phyloP scores from a whole-genome alignment of 2,329 filamentous ascomycete species.

The Aureobasidium melanogenum region DNA sequence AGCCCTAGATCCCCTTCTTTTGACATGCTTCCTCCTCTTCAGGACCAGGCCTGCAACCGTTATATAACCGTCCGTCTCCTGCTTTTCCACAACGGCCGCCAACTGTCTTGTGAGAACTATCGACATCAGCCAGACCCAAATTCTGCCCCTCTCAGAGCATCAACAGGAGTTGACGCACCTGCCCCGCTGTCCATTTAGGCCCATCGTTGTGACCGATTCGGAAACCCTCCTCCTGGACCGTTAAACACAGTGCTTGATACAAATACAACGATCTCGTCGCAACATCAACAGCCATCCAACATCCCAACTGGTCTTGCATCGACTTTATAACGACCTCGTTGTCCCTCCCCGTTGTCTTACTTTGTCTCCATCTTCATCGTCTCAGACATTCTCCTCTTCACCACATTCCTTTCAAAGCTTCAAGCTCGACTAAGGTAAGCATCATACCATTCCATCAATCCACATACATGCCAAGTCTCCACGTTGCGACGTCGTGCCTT shows the following conservation, averaged over 20 bases:
- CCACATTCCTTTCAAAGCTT: conserved; percentile 10
- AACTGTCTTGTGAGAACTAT: conserved; percentile 10
- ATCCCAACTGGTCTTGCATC: conserved; percentile 12
- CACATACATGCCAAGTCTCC: not conserved
- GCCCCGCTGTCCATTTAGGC: conserved; percentile 12
- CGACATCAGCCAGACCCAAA: conserved; percentile 7
- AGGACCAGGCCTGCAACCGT: conserved; percentile 10
- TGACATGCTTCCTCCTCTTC: conserved; percentile 3
- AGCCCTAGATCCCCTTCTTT: conserved; percentile 7
- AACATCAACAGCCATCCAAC: conserved; percentile 12
- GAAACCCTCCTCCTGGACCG: conserved; percentile 9
- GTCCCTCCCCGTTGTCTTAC: conserved; percentile 13
- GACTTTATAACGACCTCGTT: conserved; percentile 14
- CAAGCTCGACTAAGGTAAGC: conserved; percentile 10
- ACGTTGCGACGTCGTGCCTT: not conserved
- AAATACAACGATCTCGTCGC: conserved; percentile 13
- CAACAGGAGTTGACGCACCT: conserved; percentile 9
- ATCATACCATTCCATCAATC: not conserved
- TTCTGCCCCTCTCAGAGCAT: conserved; percentile 3
- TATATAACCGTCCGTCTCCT: conserved; percentile 12
- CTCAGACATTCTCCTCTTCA: not conserved
- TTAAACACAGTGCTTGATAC: conserved; percentile 8
- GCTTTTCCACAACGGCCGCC: conserved; percentile 12
- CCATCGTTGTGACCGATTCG: conserved; percentile 12
- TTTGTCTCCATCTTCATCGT: not conserved